Conservation (phyloP, 1,284 basidiomycete species). For the Schizophyllum commune region DNA sequence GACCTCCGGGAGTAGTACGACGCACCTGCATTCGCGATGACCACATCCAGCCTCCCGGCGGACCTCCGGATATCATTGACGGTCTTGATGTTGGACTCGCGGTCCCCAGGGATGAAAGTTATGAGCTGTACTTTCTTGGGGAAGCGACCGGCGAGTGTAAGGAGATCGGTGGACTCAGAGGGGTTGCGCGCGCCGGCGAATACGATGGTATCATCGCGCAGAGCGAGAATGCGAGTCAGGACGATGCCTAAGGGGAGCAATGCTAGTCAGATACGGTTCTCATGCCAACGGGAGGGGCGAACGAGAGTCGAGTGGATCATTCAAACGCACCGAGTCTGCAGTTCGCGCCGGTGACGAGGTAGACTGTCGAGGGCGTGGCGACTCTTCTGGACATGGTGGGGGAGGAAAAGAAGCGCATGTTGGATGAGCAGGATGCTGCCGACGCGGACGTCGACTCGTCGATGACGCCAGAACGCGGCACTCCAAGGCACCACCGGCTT, state of each 20-base stretch:
- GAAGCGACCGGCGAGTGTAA: neutral
- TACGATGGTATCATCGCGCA: conserved; percentile 2
- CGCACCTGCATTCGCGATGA: conserved; percentile 3
- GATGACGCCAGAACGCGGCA: neutral
- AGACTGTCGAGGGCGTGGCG: neutral
- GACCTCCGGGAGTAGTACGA: neutral
- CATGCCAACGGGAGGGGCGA: too few relatives aligned
- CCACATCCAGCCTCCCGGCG: neutral
- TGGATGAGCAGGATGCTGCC: neutral
- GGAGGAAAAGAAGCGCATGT: neutral
- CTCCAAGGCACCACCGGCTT: too few relatives aligned
- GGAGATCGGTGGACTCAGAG: neutral
- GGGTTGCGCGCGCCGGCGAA: conserved; percentile 5
- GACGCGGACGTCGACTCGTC: neutral
- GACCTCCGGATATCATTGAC: neutral
- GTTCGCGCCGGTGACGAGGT: neutral
- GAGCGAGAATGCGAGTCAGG: neutral
- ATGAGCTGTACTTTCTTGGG: conserved; percentile 1
- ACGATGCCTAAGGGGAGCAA: neutral
- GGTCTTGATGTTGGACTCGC: conserved; percentile 1
- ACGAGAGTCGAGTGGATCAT: too few relatives aligned
- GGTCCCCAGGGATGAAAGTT: neutral
- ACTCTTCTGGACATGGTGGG: neutral
- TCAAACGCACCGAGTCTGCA: neutral
- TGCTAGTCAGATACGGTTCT: neutral